phyloP scores from a whole-genome alignment of 371 early-diverging fungal species.

The Mortierella polycephala region DNA sequence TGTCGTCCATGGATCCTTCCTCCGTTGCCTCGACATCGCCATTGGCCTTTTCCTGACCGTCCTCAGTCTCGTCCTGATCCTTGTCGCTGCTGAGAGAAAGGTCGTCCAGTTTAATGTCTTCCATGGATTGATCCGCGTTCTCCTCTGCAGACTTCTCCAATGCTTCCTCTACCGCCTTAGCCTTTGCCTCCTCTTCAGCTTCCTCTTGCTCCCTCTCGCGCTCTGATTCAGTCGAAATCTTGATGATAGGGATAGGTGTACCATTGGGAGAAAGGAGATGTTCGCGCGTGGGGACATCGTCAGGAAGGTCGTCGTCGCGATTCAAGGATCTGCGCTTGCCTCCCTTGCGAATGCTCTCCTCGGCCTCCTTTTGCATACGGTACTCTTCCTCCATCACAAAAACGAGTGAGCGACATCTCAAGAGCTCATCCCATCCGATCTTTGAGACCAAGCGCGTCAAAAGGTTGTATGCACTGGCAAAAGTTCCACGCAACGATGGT shows the following conservation, averaged over 20 bases:
- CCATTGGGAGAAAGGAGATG: conserved; percentile 52
- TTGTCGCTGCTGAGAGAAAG: conserved; percentile 37
- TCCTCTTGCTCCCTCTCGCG: conserved; percentile 49
- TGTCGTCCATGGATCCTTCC: conserved; percentile 31
- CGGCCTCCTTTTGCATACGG: conserved; percentile 75
- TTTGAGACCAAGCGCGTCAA: conserved; percentile 81
- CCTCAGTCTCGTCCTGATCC: conserved; percentile 23
- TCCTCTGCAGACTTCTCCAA: conserved; percentile 31
- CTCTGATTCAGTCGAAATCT: conserved; percentile 52
- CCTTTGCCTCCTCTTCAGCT: conserved; percentile 56
- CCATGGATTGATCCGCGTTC: conserved; percentile 41
- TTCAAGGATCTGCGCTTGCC: conserved; percentile 13
- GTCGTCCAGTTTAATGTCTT: conserved; percentile 47
- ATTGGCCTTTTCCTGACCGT: conserved; percentile 19
- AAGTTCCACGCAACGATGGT: conserved; percentile 90
- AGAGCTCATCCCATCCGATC: conserved; percentile 96
- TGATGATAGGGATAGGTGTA: conserved; percentile 51
- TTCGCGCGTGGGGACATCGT: conserved; percentile 30
- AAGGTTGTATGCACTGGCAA: conserved; percentile 85
- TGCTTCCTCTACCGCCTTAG: conserved; percentile 29
- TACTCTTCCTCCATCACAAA: conserved; percentile 99
- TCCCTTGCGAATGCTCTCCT: conserved; percentile 61
- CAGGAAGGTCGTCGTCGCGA: conserved; percentile 17
- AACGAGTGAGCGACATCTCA: conserved; percentile 83
- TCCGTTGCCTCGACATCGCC: conserved; percentile 24